Conservation (phyloP, 345 rosid species). For the Stellera chamaejasme region DNA sequence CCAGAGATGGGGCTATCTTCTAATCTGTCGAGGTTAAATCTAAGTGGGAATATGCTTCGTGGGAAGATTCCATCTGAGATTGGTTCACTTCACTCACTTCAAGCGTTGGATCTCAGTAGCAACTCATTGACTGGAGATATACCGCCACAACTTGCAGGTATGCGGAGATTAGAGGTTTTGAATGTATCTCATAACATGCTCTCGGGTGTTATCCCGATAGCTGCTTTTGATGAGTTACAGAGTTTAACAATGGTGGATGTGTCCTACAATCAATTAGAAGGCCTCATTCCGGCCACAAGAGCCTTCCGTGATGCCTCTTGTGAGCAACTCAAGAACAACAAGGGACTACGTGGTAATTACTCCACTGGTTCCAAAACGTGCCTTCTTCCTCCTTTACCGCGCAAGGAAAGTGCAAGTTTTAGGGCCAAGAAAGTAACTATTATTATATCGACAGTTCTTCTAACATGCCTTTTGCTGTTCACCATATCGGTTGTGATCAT, state of each 20-base stretch:
- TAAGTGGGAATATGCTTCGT: conserved; percentile 11
- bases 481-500: neutral
- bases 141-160: neutral
- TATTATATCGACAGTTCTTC: neutral
- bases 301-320: neutral
- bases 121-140: conserved; percentile 14
- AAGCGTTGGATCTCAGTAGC: conserved; percentile 26
- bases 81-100: neutral
- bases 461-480: conserved; percentile 14
- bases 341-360: neutral
- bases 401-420: neutral
- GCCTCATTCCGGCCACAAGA: conserved; percentile 12
- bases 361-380: neutral
- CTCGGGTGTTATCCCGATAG: conserved; percentile 17
- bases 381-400: neutral
- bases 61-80: conserved; percentile 9
- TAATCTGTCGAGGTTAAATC: conserved; percentile 5
- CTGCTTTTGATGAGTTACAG: conserved; percentile 1
- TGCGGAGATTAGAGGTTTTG: neutral
- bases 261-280: conserved; percentile 18
- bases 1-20: no score
- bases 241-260: conserved; percentile 12
- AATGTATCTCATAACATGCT: conserved; percentile 20
- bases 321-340: neutral
- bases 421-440: conserved; percentile 11